Evolutionary conservation across 202 grass and related monocot species (phyloP).

Genomic region (Setaria viridis): DNA sequence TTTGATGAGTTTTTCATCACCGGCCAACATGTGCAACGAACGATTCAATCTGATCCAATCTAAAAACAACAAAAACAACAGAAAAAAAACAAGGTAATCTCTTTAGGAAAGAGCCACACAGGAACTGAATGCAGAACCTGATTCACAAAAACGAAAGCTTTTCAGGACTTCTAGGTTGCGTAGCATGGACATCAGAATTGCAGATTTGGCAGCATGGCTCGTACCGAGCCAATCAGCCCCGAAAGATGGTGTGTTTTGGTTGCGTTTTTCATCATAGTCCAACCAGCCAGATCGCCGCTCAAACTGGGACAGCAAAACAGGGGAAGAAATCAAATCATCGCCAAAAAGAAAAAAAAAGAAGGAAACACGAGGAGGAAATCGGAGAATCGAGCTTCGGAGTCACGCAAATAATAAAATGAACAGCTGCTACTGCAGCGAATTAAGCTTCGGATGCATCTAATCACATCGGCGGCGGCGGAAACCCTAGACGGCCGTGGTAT

Average conservation of each 20-base stretch:
- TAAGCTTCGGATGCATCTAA: background rate
- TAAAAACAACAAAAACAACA: background rate
- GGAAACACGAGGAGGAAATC: background rate
- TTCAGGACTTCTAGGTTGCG: background rate
- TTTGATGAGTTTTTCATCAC: constrained; percentile 38
- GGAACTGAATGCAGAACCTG: background rate
- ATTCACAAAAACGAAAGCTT: background rate
- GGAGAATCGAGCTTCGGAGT: background rate
- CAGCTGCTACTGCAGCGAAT: background rate
- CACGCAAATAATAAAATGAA: background rate
- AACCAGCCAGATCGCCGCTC: background rate
- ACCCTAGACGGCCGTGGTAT: background rate
- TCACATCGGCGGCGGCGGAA: background rate
- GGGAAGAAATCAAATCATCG: background rate
- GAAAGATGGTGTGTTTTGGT: constrained; percentile 57
- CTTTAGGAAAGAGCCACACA: no score
- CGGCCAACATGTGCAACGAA: background rate
- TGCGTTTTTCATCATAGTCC: constrained; percentile 43
- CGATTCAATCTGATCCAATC: no score
- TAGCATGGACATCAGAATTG: constrained; percentile 43
- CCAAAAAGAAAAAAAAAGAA: background rate
- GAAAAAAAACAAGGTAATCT: background rate
- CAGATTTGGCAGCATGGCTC: constrained; percentile 47
- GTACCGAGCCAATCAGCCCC: constrained; percentile 43
- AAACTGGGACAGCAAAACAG: background rate